phyloP scores from a whole-genome alignment of 768 basidiomycete species.

The Russula lepida region DNA sequence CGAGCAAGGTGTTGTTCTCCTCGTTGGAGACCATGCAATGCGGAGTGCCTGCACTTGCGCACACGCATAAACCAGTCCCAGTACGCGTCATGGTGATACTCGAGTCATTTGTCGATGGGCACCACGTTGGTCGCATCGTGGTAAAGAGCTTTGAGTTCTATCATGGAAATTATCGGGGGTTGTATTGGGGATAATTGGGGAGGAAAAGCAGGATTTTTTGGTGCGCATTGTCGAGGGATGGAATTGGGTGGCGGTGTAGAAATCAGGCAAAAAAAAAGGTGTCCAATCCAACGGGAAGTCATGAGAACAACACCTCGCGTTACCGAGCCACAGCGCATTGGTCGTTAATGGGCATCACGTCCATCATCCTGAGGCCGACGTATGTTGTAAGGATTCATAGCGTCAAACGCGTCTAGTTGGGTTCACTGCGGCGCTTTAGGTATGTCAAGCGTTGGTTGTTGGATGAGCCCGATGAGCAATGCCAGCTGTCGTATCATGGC shows the following conservation, averaged over 20 bases:
- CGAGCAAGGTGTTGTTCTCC: slow-evolving; percentile 37
- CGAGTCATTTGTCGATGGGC: slow-evolving; percentile 80
- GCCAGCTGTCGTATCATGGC: no score
- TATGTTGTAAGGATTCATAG: no score
- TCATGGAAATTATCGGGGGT: slow-evolving; percentile 62
- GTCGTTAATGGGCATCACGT: no score
- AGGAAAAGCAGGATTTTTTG: slow-evolving; percentile 37
- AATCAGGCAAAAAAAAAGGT: background rate
- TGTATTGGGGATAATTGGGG: slow-evolving; percentile 54
- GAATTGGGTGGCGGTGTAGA: background rate
- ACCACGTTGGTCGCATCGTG: slow-evolving; percentile 68
- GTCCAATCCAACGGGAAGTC: background rate
- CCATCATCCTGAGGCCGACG: no score
- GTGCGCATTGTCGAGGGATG: slow-evolving; percentile 6
- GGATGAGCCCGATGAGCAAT: no score
- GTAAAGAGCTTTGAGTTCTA: slow-evolving; percentile 71
- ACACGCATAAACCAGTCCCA: slow-evolving; percentile 70
- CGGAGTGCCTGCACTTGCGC: slow-evolving; percentile 55
- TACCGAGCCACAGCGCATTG: background rate
- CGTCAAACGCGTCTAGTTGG: no score
- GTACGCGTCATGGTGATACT: slow-evolving; percentile 67
- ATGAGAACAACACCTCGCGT: background rate
- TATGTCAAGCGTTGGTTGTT: no score
- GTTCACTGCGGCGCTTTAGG: no score
- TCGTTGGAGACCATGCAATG: slow-evolving; percentile 34